These are phyloP conservation scores for Sanghuangporus baumii DNA, from an alignment of 1,284 basidiomycete genomes.

Conservation along the genomic window DNA sequence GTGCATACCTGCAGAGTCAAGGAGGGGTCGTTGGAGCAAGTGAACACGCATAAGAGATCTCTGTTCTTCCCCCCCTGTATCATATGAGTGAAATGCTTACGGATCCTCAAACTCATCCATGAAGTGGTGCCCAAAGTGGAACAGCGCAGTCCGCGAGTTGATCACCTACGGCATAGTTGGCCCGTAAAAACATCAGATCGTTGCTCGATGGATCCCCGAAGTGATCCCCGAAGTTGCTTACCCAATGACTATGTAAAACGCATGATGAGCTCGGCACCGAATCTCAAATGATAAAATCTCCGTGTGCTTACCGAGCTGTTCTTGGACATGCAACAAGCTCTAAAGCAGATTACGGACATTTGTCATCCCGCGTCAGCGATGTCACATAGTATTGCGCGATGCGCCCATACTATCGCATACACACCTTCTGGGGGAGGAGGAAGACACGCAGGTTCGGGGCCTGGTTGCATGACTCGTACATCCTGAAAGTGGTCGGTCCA, in stretches of 20 bases:
- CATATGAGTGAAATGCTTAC: conserved; percentile 33
- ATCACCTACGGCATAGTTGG: conserved; percentile 38
- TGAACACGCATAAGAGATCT: background rate
- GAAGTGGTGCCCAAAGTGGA: conserved; percentile 54
- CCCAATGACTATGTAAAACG: conserved; percentile 51
- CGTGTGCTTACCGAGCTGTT: conserved; percentile 42
- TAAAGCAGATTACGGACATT: conserved; percentile 22
- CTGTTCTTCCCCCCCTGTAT: background rate
- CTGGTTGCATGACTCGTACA: conserved; percentile 49
- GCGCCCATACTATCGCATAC: background rate
- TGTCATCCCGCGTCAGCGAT: background rate
- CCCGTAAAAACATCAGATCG: background rate
- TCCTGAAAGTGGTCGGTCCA: conserved; percentile 64
- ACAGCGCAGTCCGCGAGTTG: conserved; percentile 57
- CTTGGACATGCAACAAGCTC: conserved; percentile 72
- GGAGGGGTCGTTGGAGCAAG: background rate
- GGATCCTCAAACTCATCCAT: conserved; percentile 53
- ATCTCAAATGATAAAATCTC: background rate
- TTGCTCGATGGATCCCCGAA: background rate
- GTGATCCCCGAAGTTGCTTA: conserved; percentile 23
- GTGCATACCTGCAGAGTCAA: conserved; percentile 40
- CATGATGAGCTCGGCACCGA: background rate
- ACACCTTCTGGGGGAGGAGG: conserved; percentile 57
- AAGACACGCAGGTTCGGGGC: conserved; percentile 57
- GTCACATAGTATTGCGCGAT: background rate